Evolutionary conservation across 768 basidiomycete genomes (phyloP), one percentile per base, ranked within the genome.

Genomic region (Podaxis sp.): DNA sequence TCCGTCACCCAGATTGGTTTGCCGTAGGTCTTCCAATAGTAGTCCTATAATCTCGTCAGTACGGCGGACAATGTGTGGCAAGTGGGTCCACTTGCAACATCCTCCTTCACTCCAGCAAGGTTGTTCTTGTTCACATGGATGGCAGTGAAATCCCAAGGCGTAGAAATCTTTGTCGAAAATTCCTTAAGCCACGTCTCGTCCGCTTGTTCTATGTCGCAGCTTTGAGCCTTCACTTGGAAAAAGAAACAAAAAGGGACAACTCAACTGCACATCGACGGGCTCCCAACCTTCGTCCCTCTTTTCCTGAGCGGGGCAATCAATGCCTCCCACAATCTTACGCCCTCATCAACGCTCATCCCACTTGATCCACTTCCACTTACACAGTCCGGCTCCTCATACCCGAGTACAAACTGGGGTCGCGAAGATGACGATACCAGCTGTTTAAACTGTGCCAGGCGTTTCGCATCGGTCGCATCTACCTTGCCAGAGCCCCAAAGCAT

Each of bases 1-100:
- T 82, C 81, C 24, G 80, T 78, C 15, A 82, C 74, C 80, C 80
- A 82, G 58, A 82, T 75, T 1, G 81, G 80, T 68, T 79, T 81
- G 65, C 76, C 74, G 66, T 81, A 82, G 1, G 48, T 57, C 2
- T 60, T 67, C 69, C 73, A 72, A 64, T 82, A 82, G 63, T 82
- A 76, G 51, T 77, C 75, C 81, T 80, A 57, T 6, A 63, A 4
- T 51, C 5, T 4, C 51, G 30, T 40, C 22, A 59, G n/a, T 56
- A 33, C 8, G 17, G 36, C 24, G 46, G 8, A 6, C 8, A 15
- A 17, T 15, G 19, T 24, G 33, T 6, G 8, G 9, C 11, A 11
- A 22, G 9, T 11, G 49, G 49, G 11, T 22, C 49, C 24, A 64
- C 76, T 54, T 65, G 79, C 81, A 54, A 82, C 72, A 65, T 79